Evolutionary conservation across 1,284 basidiomycete species (phyloP), one percentile per base, ranked within the genome.

Genomic region (Phaffia rhodozyma): DNA sequence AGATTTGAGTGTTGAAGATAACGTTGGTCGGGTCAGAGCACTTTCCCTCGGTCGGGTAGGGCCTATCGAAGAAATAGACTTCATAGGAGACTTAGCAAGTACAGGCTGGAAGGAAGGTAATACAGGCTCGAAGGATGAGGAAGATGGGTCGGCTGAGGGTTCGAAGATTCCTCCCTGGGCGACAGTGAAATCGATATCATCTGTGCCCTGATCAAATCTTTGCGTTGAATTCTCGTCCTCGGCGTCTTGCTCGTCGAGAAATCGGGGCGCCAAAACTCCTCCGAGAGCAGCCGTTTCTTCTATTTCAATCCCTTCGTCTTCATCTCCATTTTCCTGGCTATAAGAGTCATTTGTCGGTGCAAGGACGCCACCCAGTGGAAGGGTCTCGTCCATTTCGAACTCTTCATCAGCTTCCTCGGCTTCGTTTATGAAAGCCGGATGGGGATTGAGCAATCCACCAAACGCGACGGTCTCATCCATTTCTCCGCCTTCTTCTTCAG

Each of bases 291-390:
- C 66, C 5, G 75, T 76, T 66, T 73, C 72, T 34, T 75, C 73
- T 71, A 74, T 74, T 53, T 72, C 70, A 69, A 62, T 55, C 53
- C 38, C 60, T 70, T 69, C 34, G 59, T 61, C 30, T 59, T 27
- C 56, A 67, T 65, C 27, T 80, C 82, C 81, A 62, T 81, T 77
- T 18, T 73, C 74, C 50, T 47, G 29, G 13, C 34, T 23, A 47
- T 48, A 49, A 21, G 43, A 11, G 5, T 43, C 38, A 43, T 43
- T 11, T 7, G 13, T 43, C 13, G 38, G 13, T 43, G 16, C 5
- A 11, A 43, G 2, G 13, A 43, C 38, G 2, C 38, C 38, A 16
- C 38, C 38, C 13, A 43, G 38, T 7, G 38, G 38, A 43, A 43
- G 38, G 38, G 38, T 43, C 13, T 43, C 38, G 38, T 43, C 38